Evolutionary conservation across 2,329 filamentous ascomycete genomes (phyloP).

Genomic region (Venturiaceae sp.): DNA sequence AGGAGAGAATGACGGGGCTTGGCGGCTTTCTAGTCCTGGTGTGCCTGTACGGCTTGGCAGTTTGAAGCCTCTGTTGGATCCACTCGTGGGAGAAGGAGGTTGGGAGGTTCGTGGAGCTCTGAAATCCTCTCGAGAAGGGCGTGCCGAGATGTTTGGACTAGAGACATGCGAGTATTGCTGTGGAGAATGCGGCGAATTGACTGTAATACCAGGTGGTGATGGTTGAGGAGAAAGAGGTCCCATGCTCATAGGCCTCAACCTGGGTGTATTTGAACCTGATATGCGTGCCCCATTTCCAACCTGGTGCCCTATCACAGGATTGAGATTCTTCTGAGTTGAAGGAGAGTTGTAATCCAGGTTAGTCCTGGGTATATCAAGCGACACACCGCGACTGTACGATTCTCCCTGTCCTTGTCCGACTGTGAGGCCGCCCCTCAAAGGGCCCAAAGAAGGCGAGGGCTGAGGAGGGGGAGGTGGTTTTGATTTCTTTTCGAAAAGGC

Average conservation of each 20-base stretch:
- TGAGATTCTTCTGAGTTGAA: slow-evolving; percentile 22
- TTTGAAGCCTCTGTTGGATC: slow-evolving; percentile 20
- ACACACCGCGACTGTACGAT: slow-evolving; percentile 18
- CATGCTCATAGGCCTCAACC: slow-evolving; percentile 38
- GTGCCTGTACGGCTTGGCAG: slow-evolving; percentile 30
- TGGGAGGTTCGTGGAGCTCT: slow-evolving; percentile 11
- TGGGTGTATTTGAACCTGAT: slow-evolving; percentile 25
- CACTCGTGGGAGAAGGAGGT: slow-evolving; percentile 15
- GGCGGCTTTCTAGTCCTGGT: slow-evolving; percentile 29
- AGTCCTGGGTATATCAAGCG: slow-evolving; percentile 30
- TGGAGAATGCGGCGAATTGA: slow-evolving; percentile 61
- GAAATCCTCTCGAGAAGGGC: slow-evolving; percentile 10
- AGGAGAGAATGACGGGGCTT: slow-evolving; percentile 20
- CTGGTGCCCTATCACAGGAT: slow-evolving; percentile 22
- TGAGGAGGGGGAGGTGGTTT: slow-evolving; percentile 3
- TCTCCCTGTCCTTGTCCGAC: background rate
- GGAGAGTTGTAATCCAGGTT: slow-evolving; percentile 9
- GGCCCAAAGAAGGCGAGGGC: background rate
- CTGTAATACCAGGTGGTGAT: slow-evolving; percentile 54
- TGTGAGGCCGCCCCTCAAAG: slow-evolving; percentile 18
- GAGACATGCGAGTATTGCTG: slow-evolving; percentile 24
- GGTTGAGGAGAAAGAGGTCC: slow-evolving; percentile 36
- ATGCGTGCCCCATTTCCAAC: slow-evolving; percentile 21
- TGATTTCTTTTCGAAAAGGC: slow-evolving; percentile 55
- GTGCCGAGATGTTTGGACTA: slow-evolving; percentile 1